These are phyloP conservation scores for Chytriomyces sp. DNA, from an alignment of 192 early-diverging fungal species.

Conservation along the genomic window DNA sequence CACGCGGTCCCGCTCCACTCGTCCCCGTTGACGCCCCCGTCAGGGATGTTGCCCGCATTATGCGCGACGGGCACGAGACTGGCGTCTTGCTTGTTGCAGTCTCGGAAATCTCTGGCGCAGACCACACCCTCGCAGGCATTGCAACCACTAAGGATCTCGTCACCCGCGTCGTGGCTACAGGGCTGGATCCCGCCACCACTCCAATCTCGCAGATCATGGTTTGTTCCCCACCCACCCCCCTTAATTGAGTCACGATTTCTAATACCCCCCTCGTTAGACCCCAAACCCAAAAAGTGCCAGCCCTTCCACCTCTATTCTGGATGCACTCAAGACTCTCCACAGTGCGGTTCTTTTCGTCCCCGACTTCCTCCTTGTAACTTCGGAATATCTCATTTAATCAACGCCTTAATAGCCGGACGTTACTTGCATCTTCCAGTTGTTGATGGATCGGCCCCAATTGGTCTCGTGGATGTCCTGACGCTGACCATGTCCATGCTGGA, in stretches of 20 bases:
- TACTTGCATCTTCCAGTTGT: constrained; percentile 54
- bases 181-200: constrained; percentile 84
- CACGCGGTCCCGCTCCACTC: constrained; percentile 28
- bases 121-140: constrained; percentile 44
- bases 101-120: constrained; percentile 21
- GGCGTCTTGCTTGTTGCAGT: constrained; percentile 44
- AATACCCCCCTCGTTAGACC: constrained; percentile 34
- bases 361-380: not conserved
- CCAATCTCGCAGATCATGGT: constrained; percentile 95
- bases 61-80: constrained; percentile 46
- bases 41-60: constrained; percentile 45
- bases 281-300: constrained; percentile 52
- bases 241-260: not conserved
- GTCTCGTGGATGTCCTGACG: constrained; percentile 51
- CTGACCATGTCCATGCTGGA: constrained; percentile 51
- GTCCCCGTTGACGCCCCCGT: constrained; percentile 42
- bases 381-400: not conserved
- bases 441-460: constrained; percentile 39
- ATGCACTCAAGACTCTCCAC: constrained; percentile 54
- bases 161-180: constrained; percentile 46
- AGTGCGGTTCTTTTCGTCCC: constrained; percentile 8
- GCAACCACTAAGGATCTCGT: constrained; percentile 60
- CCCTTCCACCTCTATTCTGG: constrained; percentile 46
- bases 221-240: not conserved
- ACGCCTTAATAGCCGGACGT: constrained; percentile 40